Base-by-base conservation (phyloP, 371 early-diverging fungal species). In the Actinomortierella ambigua region DNA sequence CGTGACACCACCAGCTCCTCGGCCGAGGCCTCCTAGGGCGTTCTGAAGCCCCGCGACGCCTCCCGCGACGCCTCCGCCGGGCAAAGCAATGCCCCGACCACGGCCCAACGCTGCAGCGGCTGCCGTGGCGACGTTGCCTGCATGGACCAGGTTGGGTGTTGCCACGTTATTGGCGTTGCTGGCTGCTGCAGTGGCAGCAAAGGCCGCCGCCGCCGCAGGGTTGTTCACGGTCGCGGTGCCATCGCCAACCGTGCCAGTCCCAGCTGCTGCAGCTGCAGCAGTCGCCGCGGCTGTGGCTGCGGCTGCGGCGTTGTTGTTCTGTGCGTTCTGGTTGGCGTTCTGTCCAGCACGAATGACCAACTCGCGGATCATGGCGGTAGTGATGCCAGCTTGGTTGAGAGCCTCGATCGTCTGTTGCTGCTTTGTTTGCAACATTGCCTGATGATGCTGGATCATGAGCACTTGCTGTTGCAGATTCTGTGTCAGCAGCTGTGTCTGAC, bases 281-380 rank as follows among this genome's bases (percentile, higher is more conserved):
- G 22, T 24, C 8, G 22, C 48, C 48, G 22, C 24, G 2, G 48
- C 44, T 44, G 48, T 20, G 48, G 48, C 20, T 20, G 22, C 48
- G 8, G 48, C 22, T 1, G 20, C 2, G 7, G 28, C 57, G 18
- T 57, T 55, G 55, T 56, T 60, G 18, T 3, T 28, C 56, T 55
- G 22, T 11, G 62, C 63, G 18, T 34, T 65, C 29, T 20, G 48
- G 22, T 48, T 34, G 2, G 59, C 53, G 20, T 69, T 64, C 50
- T 61, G 65, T 3, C 65, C 70, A 8, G 61, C 50, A 22, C 60
- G 61, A 2, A 11, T 43, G 48, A 70, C 61, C 34, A 65, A 48
- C n/a, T 70, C 70, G 27, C 55, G 61, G 29, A 70, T 70, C 65
- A 61, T 70, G 8, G 64, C 70, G 3, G 59, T 59, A 2, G 70